Evolutionary conservation across 768 basidiomycete species (phyloP).

Genomic region (Mrakia hoshinonis): DNA sequence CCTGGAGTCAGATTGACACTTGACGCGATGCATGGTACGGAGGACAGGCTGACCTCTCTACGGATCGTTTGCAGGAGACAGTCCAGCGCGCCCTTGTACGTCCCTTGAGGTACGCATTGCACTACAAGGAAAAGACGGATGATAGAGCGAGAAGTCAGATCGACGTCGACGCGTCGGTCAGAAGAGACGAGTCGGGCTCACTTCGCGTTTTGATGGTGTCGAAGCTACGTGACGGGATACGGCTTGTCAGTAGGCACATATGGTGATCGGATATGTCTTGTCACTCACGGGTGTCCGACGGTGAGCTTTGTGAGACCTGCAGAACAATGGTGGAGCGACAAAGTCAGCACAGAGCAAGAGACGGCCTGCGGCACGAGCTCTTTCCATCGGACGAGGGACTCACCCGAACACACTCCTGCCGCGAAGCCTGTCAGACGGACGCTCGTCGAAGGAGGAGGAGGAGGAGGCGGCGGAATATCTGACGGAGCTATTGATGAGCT

Average conservation of each 20-base stretch:
- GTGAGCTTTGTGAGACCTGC: not conserved
- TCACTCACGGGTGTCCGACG: constrained; percentile 36
- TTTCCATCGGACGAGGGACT: constrained; percentile 5
- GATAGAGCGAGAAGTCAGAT: not conserved
- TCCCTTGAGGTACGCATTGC: constrained; percentile 10
- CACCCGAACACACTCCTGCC: constrained; percentile 36
- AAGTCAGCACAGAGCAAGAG: constrained; percentile 15
- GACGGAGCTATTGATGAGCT: too few species aligned
- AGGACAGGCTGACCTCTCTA: not conserved
- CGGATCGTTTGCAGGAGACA: constrained; percentile 8
- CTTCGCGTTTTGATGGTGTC: constrained; percentile 31
- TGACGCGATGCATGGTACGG: too few species aligned
- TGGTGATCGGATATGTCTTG: too few species aligned
- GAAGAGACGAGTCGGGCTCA: not conserved
- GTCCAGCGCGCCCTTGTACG: not conserved
- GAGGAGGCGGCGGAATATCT: not conserved
- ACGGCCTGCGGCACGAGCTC: not conserved
- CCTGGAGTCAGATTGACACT: too few species aligned
- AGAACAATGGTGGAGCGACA: not conserved
- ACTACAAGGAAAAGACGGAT: not conserved
- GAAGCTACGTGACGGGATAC: too few species aligned
- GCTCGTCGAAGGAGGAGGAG: not conserved
- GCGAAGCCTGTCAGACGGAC: constrained; percentile 35
- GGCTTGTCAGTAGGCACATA: too few species aligned
- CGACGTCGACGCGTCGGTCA: too few species aligned